Conservation (phyloP, 2,329 filamentous ascomycete species). For the Phialemoniopsis sp. region DNA sequence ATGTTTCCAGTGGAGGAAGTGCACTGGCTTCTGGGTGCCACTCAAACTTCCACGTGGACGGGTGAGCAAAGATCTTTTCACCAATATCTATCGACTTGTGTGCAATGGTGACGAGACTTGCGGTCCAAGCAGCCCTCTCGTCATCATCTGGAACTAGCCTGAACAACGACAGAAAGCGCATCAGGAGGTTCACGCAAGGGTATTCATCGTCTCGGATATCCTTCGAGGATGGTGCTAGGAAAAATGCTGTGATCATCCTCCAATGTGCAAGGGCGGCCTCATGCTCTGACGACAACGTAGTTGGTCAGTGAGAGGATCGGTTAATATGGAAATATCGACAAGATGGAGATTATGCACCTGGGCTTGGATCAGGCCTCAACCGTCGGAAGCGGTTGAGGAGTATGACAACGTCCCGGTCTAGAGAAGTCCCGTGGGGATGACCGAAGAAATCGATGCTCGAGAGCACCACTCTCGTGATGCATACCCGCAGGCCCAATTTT, state of each 20-base stretch:
- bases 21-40: neutral
- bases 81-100: constrained; percentile 2
- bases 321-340: neutral
- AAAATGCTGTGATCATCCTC: constrained; percentile 5
- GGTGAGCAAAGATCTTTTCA: constrained; percentile 5
- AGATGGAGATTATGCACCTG: neutral
- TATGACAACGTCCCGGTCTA: constrained; percentile 6
- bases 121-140: constrained; percentile 1
- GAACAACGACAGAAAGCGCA: constrained; percentile 1
- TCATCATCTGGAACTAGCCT: neutral
- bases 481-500: constrained; percentile 2
- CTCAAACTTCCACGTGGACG: constrained; percentile 3
- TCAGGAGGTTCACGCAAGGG: constrained; percentile 1
- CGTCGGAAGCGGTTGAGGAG: constrained; percentile 1
- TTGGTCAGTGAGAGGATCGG: neutral
- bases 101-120: neutral
- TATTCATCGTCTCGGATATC: neutral
- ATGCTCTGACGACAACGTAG: constrained; percentile 1
- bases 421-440: constrained; percentile 6
- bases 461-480: constrained; percentile 3
- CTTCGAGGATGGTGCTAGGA: constrained; percentile 3
- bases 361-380: constrained; percentile 1
- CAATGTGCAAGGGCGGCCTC: constrained; percentile 3
- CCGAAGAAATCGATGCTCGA: constrained; percentile 3
- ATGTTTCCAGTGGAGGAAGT: constrained; percentile 1